Base-by-base conservation (phyloP, 495 filamentous ascomycete species). In the Talaromyces thailandensis region DNA sequence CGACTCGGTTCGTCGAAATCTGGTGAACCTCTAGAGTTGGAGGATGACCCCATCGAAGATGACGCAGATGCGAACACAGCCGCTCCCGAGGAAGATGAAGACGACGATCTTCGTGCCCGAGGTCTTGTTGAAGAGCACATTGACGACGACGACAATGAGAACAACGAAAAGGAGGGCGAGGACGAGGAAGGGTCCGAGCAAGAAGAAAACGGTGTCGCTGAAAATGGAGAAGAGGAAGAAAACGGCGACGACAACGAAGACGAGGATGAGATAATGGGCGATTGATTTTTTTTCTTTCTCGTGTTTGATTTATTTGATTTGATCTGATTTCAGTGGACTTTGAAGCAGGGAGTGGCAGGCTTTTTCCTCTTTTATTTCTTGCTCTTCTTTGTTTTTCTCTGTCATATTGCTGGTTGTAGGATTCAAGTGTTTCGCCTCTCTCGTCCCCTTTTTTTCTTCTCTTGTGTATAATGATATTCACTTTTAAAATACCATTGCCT, bases 261-360 rank as follows among this genome's bases (percentile, higher is more conserved):
- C 61, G 86, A 88, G 62, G 86, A 85, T 68, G 81, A 87, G 64
- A 75, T 91, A 14, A 83, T 91, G 76, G 88, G 88, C 31, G 88
- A 91, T 73, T 91, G 16, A 62, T 68, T 52, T 63, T 52, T 63
- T 31, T 62, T 48, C n/a, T 51, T 63, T 58, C 25, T 48, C 37
- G 24, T n/a, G n/a, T n/a, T n/a, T n/a, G n/a, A n/a, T 62, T 31
- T 16, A 55, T 40, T 26, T 56, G 0, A 25, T 45, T 55, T 37
- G 40, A 23, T 55, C 26, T 62, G 28, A 58, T 43, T 25, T 58
- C 6, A 28, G 29, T 43, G 35, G 9, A 29, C 14, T 26, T 23
- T 31, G 25, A 6, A 40, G 35, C 35, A 37, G 18, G 51, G 61
- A 29, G 52, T 50, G 11, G 61, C 57, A 28, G 52, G 32, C 40